These are phyloP conservation scores for Gracilaria vermiculophylla DNA, from an alignment of 23 red algal genomes.

Conservation along the genomic window DNA sequence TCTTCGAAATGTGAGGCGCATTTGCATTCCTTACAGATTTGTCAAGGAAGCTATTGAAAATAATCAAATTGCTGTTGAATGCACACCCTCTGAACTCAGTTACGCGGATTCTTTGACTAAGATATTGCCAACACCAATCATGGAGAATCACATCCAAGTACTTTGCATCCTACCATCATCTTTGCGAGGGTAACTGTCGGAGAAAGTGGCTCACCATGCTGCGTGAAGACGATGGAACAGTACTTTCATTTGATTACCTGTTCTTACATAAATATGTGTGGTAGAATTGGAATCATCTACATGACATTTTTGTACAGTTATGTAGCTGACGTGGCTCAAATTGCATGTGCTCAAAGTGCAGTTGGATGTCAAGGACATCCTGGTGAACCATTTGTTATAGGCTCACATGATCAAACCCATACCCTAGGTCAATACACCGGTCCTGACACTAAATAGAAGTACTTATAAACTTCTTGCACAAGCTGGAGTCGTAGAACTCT, in stretches of 20 bases:
- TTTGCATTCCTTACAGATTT: neutral
- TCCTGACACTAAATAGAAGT: too few species aligned
- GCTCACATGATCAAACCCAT: too few species aligned
- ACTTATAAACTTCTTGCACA: neutral
- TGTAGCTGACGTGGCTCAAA: too few species aligned
- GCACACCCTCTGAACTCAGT: conserved; percentile 34
- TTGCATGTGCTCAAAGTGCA: too few species aligned
- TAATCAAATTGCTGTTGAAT: neutral
- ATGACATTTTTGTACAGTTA: neutral
- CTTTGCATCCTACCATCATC: neutral
- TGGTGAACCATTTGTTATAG: too few species aligned
- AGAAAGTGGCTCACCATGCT: too few species aligned
- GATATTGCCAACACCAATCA: neutral
- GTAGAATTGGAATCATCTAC: neutral
- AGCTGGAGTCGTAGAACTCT: neutral
- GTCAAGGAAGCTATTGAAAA: conserved; percentile 3
- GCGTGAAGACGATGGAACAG: neutral
- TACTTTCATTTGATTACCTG: too few species aligned
- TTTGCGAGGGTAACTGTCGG: conserved; percentile 26
- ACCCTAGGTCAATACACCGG: too few species aligned
- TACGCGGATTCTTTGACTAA: conserved; percentile 31
- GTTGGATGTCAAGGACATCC: too few species aligned
- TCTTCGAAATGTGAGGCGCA: conserved; percentile 13
- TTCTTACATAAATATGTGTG: neutral
- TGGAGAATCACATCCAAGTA: neutral